phyloP scores from a whole-genome alignment of 2,329 filamentous ascomycete species.

The Keithomyces neogunnii region DNA sequence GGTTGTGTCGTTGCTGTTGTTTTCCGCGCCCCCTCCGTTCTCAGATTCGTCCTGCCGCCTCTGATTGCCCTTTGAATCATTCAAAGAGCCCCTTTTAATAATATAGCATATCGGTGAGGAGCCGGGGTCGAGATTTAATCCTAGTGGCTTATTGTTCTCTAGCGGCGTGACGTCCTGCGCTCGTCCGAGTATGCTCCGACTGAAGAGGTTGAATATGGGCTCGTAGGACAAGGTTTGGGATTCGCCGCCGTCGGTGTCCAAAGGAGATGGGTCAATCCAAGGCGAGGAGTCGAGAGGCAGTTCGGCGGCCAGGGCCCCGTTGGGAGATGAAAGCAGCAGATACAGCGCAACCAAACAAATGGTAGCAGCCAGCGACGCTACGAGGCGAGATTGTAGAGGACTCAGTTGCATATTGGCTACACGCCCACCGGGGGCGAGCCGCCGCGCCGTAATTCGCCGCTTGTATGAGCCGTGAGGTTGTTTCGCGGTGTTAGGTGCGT shows the following conservation, averaged over 20 bases:
- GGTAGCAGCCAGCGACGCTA: constrained; percentile 55
- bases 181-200: constrained; percentile 55
- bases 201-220: constrained; percentile 52
- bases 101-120: constrained; percentile 38
- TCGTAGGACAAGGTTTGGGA: constrained; percentile 37
- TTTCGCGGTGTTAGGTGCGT: too few species aligned
- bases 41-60: background rate
- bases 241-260: background rate
- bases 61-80: constrained; percentile 6
- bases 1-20: constrained; percentile 19
- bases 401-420: constrained; percentile 47
- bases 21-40: constrained; percentile 2
- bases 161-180: constrained; percentile 43
- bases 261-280: background rate
- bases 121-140: constrained; percentile 54
- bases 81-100: constrained; percentile 22
- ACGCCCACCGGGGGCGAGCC: background rate
- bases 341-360: constrained; percentile 52
- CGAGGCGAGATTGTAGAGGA: constrained; percentile 63
- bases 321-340: constrained; percentile 48
- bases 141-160: constrained; percentile 55
- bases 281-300: constrained; percentile 12
- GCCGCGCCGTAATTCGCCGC: constrained; percentile 12
- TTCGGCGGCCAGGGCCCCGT: constrained; percentile 56
- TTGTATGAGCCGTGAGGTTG: background rate